A percentile compares a stretch with the other conserved stretches of the same genome.
Conservation (phyloP, 257 asterid species). For the Solanum chaucha region DNA sequence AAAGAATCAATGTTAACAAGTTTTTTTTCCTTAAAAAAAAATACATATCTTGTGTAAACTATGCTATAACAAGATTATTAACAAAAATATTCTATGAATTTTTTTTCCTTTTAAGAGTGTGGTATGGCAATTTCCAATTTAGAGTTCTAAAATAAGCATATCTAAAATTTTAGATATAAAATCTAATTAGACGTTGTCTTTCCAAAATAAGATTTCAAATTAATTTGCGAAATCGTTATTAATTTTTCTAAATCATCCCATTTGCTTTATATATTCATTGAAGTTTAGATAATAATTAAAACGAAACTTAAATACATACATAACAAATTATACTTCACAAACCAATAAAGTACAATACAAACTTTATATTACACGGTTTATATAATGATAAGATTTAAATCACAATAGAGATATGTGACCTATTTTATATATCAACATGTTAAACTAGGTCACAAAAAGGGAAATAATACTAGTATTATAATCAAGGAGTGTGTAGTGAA, state of each 20-base stretch:
- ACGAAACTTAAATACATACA: neutral
- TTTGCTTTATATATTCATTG: neutral
- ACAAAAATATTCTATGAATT: neutral
- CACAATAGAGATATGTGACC: neutral
- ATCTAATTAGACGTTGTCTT: neutral
- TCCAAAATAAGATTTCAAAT: neutral
- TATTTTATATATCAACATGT: neutral
- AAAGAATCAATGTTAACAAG: neutral
- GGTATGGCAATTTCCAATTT: neutral
- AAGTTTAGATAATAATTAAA: neutral
- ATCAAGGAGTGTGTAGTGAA: neutral
- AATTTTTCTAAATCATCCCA: neutral
- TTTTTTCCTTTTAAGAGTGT: neutral
- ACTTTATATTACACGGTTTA: neutral
- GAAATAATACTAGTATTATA: neutral
- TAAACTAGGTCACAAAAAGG: neutral
- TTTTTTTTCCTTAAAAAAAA: neutral
- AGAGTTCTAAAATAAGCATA: neutral
- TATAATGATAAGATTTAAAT: neutral
- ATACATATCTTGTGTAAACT: neutral
- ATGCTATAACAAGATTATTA: neutral
- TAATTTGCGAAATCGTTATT: neutral
- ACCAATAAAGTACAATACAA: neutral
- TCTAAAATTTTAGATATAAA: neutral
- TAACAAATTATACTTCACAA: neutral